Percentiles rank a stretch among this genome's conserved stretches.
Evolutionary conservation across 345 rosid species (phyloP).

Genomic region (Moricandia arvensis): DNA sequence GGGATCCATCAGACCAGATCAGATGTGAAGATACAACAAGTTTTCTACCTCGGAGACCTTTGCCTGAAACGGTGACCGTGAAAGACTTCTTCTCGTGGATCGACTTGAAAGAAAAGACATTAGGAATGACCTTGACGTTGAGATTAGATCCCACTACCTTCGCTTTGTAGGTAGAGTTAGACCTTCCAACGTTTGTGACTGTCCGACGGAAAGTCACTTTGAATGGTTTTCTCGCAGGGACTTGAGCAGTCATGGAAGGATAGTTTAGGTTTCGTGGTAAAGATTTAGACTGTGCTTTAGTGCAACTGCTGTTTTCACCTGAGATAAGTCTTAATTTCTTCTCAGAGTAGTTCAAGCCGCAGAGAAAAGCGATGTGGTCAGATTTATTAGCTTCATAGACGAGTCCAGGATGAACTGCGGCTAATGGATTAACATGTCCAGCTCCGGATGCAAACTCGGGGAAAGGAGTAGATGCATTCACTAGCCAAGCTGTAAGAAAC

Average conservation of each 20-base stretch:
- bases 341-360: constrained; percentile 32
- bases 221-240: constrained; percentile 22
- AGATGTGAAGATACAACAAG: constrained; percentile 31
- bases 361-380: constrained; percentile 35
- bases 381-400: constrained; percentile 35
- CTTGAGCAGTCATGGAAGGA: constrained; percentile 44
- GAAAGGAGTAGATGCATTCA: constrained; percentile 20
- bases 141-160: constrained; percentile 14
- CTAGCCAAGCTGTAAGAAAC: constrained; percentile 35
- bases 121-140: constrained; percentile 42
- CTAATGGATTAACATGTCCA: constrained; percentile 41
- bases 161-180: constrained; percentile 46
- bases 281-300: constrained; percentile 8
- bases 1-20: constrained; percentile 44
- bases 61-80: constrained; percentile 35
- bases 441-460: constrained; percentile 39
- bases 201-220: constrained; percentile 41
- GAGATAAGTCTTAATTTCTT: constrained; percentile 30
- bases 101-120: constrained; percentile 37
- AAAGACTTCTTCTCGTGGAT: constrained; percentile 47
- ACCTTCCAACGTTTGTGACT: constrained; percentile 57
- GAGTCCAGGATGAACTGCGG: constrained; percentile 41
- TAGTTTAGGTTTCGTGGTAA: constrained; percentile 50
- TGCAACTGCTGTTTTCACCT: constrained; percentile 42
- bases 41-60: not conserved